Base-by-base conservation (phyloP, 139 green algal species). In the Protoeuglena noctilucae region DNA sequence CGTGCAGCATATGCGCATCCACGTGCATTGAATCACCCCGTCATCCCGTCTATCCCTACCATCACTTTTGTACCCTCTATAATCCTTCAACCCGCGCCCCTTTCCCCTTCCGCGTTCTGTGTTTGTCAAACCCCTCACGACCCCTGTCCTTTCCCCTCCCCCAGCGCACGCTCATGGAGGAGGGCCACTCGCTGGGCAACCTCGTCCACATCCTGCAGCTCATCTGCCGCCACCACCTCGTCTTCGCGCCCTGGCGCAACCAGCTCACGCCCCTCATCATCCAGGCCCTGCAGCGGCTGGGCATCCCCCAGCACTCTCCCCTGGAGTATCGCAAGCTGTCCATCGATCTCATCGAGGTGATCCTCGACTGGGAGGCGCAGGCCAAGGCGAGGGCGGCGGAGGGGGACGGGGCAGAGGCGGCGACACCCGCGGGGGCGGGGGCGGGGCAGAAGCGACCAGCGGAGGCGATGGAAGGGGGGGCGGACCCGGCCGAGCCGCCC, bases 221-320 rank as follows among this genome's bases (percentile, higher is more conserved):
- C 24, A 59, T 98, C 22, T 78, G 94, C 28, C 70, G 81, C 24
- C 91, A 98, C 62, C 63, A 74, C 1, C 65, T 86, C 30, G 52
- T 89, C 7, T 95, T 96, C 63, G 94, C 87, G 66, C 28, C 66
- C 7, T 77, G 60, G 43, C 53, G 82, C 4, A 48, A 1, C 22
- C 76, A 88, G 45, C 95, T 97, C 60, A 73, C 94, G 56, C 65
- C 72, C 2, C 73, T 89, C 51, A 97, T 97, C 82, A 72, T 96
- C 22, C 81, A 89, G 59, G 77, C 63, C 2, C 70, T 96, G 3
- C 66, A 55, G 21, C 72, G 75, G 21, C 66, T 93, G 28, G 82
- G 80, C 4, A 54, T 90, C 24, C 62, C 70, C n/a, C 29, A 53
- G 14, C 79, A 75, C 58, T 66, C 63, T 2, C 65, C 68, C 0